Percentiles rank a stretch among this genome's conserved stretches.
These are phyloP conservation scores for Solanum hybrid DNA, from an alignment of 305 asterid genomes.

Conservation along the genomic window DNA sequence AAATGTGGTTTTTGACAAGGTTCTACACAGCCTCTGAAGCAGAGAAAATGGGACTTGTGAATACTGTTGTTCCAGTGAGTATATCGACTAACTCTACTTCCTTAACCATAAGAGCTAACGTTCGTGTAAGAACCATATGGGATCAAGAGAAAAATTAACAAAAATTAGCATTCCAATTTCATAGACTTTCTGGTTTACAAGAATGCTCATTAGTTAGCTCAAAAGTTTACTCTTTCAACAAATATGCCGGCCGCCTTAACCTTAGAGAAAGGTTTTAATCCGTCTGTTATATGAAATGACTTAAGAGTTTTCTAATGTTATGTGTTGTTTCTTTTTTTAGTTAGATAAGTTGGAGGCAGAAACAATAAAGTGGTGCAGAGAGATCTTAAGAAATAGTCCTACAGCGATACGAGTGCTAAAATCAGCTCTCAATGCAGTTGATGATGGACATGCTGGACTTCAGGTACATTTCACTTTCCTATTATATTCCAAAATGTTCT, in stretches of 20 bases:
- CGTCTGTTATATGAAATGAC: not conserved
- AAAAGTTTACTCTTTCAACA: not conserved
- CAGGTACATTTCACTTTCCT: conserved; percentile 43
- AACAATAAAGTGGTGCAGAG: conserved; percentile 87
- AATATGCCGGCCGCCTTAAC: not conserved
- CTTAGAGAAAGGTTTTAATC: not conserved
- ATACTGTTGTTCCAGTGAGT: conserved; percentile 83
- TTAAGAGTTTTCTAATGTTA: not conserved
- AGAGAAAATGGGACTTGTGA: conserved; percentile 91
- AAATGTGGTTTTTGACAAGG: conserved; percentile 85
- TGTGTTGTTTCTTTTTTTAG: conserved; percentile 18
- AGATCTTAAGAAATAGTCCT: conserved; percentile 83
- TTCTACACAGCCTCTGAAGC: conserved; percentile 80
- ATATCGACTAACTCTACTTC: not conserved
- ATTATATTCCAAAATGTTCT: not conserved
- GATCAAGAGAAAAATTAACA: not conserved
- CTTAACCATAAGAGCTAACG: not conserved
- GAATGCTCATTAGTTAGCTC: not conserved
- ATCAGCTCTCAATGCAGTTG: conserved; percentile 86
- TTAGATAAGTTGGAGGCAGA: conserved; percentile 78
- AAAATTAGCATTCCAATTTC: not conserved
- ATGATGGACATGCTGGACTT: conserved; percentile 93
- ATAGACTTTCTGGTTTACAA: not conserved
- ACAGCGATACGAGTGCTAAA: conserved; percentile 74
- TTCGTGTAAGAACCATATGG: not conserved